Percentiles rank a stretch among this genome's conserved stretches.
These are phyloP conservation scores for Diddensiella transvaalensis DNA, from an alignment of 805 yeast genomes.

Conservation along the genomic window DNA sequence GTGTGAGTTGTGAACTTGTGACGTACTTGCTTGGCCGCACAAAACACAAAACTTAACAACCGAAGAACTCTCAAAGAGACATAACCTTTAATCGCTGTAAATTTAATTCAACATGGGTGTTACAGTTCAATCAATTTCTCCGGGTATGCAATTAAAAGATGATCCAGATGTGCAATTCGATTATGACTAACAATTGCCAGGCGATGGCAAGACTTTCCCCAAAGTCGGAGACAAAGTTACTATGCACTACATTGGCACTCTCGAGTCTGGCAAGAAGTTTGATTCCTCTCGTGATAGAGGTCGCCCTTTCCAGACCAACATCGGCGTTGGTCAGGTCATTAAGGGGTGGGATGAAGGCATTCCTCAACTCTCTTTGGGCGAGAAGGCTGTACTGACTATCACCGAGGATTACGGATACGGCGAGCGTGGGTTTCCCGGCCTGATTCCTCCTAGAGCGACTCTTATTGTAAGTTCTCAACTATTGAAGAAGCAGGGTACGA, in stretches of 20 bases:
- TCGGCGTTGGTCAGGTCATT: conserved; percentile 96
- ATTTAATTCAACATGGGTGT: conserved; percentile 36
- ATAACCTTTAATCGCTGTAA: too few relatives aligned
- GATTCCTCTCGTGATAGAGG: conserved; percentile 95
- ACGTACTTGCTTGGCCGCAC: too few relatives aligned
- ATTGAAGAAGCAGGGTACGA: not conserved
- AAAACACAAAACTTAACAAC: too few relatives aligned
- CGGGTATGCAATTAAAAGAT: conserved; percentile 30
- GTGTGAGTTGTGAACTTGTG: too few relatives aligned
- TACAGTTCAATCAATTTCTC: conserved; percentile 34
- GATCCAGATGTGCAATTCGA: not conserved
- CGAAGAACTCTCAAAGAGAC: too few relatives aligned
- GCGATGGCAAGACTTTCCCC: conserved; percentile 89
- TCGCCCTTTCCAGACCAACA: conserved; percentile 87
- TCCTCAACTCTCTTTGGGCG: conserved; percentile 88
- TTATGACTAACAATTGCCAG: conserved; percentile 33
- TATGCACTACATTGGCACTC: conserved; percentile 93
- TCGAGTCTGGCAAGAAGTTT: conserved; percentile 92
- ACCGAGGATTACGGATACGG: conserved; percentile 95
- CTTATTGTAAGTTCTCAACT: conserved; percentile 37
- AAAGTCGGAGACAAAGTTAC: conserved; percentile 82
- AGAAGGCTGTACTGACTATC: conserved; percentile 86
- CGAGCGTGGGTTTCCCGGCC: conserved; percentile 90
- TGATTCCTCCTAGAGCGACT: conserved; percentile 95
- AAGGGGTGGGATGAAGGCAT: conserved; percentile 96